These are phyloP conservation scores for Mytilinidion resinicola DNA, from an alignment of 495 filamentous ascomycete species.

Conservation along the genomic window DNA sequence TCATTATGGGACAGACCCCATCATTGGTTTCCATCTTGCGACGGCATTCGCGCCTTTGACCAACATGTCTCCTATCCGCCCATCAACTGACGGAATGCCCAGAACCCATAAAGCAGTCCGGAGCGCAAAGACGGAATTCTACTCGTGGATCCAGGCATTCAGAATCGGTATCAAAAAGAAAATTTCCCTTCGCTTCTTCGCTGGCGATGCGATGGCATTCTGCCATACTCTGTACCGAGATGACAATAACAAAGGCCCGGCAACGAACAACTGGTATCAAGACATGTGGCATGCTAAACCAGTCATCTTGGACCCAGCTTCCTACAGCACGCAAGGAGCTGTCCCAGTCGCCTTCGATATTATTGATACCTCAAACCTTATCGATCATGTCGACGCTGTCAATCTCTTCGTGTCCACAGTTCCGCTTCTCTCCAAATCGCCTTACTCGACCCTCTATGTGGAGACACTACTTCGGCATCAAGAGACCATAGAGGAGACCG, in stretches of 20 bases:
- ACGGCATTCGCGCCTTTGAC: constrained; percentile 14
- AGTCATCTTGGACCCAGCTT: constrained; percentile 7
- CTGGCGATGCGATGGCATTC: neutral
- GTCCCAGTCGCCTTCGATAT: constrained; percentile 46
- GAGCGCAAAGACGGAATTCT: neutral
- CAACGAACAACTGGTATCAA: constrained; percentile 11
- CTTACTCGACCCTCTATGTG: constrained; percentile 44
- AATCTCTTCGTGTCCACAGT: constrained; percentile 44
- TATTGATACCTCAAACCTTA: constrained; percentile 54
- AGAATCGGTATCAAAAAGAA: neutral
- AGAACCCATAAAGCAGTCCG: neutral
- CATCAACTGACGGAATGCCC: neutral
- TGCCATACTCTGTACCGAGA: constrained; percentile 7
- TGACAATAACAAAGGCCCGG: neutral
- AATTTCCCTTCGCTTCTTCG: neutral
- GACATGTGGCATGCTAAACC: constrained; percentile 9
- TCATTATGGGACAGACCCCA: constrained; percentile 26
- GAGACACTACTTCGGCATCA: constrained; percentile 33
- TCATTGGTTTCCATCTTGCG: constrained; percentile 27
- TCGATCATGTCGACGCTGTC: constrained; percentile 44
- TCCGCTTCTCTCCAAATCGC: constrained; percentile 40
- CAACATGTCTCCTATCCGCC: neutral
- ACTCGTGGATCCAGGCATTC: neutral
- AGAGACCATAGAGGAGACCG: constrained; percentile 11
- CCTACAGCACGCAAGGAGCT: constrained; percentile 26